Evolutionary conservation across 2,329 filamentous ascomycete species (phyloP).

Genomic region (Westerdykella sp.): DNA sequence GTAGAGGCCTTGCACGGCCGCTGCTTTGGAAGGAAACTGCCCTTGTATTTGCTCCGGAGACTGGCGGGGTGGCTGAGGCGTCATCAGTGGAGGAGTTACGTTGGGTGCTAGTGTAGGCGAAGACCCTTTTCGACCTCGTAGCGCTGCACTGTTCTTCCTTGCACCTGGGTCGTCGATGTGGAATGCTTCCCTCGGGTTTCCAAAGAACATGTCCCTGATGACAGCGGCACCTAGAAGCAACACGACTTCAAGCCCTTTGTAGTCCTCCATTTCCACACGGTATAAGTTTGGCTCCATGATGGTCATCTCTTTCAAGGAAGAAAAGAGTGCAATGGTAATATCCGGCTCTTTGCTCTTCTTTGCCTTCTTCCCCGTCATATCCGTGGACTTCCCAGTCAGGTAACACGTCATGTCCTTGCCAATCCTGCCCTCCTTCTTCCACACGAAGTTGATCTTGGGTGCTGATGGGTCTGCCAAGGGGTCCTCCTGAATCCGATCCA

Average conservation of each 20-base stretch:
- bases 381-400: conserved; percentile 69
- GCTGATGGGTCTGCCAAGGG: conserved; percentile 47
- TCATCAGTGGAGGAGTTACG: conserved; percentile 28
- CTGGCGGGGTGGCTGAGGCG: conserved; percentile 25
- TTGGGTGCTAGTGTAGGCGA: conserved; percentile 25
- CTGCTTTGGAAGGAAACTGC: conserved; percentile 9
- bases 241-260: conserved; percentile 84
- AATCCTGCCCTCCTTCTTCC: conserved; percentile 81
- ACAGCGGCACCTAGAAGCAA: conserved; percentile 57
- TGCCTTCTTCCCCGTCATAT: conserved; percentile 55
- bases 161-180: conserved; percentile 54
- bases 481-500: conserved; percentile 67
- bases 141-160: conserved; percentile 34
- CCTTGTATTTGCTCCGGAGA: conserved; percentile 18
- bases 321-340: conserved; percentile 85
- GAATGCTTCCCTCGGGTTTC: conserved; percentile 66
- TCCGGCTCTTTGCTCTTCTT: conserved; percentile 80
- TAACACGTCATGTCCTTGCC: conserved; percentile 86
- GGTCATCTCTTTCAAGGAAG: conserved; percentile 66
- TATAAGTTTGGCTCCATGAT: conserved; percentile 91
- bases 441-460: conserved; percentile 76
- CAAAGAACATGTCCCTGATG: conserved; percentile 58
- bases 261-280: conserved; percentile 86
- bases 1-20: conserved; percentile 13
- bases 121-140: conserved; percentile 31